Base-by-base conservation (phyloP, 495 filamentous ascomycete genomes). In the Aspergillus ellipticus region DNA sequence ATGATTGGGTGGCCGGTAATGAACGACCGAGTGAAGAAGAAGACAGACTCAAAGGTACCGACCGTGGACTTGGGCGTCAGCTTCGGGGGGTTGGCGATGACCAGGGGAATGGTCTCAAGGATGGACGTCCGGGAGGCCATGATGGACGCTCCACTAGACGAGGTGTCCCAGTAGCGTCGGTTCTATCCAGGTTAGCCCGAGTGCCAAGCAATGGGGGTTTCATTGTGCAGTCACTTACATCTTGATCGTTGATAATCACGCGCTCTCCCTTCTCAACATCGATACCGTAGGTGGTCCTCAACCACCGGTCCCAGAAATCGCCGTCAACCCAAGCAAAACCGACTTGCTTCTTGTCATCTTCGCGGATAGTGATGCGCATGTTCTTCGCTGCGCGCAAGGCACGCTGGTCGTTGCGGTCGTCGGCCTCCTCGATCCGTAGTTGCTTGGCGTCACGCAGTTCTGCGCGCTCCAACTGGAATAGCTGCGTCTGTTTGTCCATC, bases 251-350 rank as follows among this genome's bases (percentile, higher is more conserved):
- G 71, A 98, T 93, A 50, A 98, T 88, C 39, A 98, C 92, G 51
- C 90, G 81, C 70, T 97, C 94, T 37, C 92, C 90, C 43, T 90
- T 86, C 39, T 79, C 81, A 21, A 91, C 86, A 63, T 92, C 86
- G 59, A 97, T 87, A 39, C 95, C 94, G 67, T 96, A 98, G 0
- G 92, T 96, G 16, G 85, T 94, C 43, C 91, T 79, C 52, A 98
- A 84, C 94, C 94, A 98, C 35, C 93, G 81, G 68, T 97, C 92
- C 94, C 94, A 98, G 70, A 97, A 97, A 20, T 90, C 84, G 47
- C 92, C 92, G 69, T 98, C 94, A 7, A 97, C 90, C 95, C 95
- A 97, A n/a, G 95, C 94, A 74, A 98, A 98, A 4, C 85, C 80
- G 21, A 97, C 90, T 62, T 94, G 86, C 71, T 94, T 96, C 63